Conservation (phyloP, 768 basidiomycete species). For the Favolaschia claudopus region DNA sequence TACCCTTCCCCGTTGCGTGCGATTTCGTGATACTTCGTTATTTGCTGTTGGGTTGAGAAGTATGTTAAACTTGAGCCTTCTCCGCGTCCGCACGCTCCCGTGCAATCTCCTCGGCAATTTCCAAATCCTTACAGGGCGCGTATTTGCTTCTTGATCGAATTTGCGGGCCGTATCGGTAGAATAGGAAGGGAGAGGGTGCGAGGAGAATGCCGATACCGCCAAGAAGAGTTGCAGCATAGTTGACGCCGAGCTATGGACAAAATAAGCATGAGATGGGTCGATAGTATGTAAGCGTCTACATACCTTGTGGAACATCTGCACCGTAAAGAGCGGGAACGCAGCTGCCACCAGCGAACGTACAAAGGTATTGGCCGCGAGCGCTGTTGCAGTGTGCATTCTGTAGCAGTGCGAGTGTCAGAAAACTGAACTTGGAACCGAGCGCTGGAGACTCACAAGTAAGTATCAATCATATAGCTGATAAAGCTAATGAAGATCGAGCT, state of each 20-base stretch:
- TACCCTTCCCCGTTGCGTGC: too few relatives aligned
- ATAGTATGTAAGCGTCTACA: too few relatives aligned
- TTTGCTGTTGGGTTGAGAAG: too few relatives aligned
- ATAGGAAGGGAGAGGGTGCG: slow-evolving; percentile 34
- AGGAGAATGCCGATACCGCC: slow-evolving; percentile 9
- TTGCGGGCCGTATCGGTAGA: slow-evolving; percentile 35
- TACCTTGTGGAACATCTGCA: slow-evolving; percentile 46
- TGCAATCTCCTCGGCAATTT: too few relatives aligned
- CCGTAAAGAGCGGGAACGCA: slow-evolving; percentile 52
- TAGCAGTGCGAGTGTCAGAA: too few relatives aligned
- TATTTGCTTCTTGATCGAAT: slow-evolving; percentile 37
- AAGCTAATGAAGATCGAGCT: slow-evolving; percentile 67
- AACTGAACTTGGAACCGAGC: too few relatives aligned
- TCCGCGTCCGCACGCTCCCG: too few relatives aligned
- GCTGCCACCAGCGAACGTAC: slow-evolving; percentile 45
- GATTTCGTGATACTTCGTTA: too few relatives aligned
- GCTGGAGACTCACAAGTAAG: slow-evolving; percentile 61
- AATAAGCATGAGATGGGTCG: too few relatives aligned
- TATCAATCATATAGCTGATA: slow-evolving; percentile 63
- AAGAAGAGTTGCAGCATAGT: slow-evolving; percentile 20
- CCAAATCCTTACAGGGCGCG: slow-evolving; percentile 21
- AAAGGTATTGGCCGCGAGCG: slow-evolving; percentile 45
- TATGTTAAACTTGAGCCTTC: too few relatives aligned
- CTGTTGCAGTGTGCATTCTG: too few relatives aligned
- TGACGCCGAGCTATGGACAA: slow-evolving; percentile 22